Evolutionary conservation across 768 basidiomycete species (phyloP).

Genomic region (Trametes punicea): DNA sequence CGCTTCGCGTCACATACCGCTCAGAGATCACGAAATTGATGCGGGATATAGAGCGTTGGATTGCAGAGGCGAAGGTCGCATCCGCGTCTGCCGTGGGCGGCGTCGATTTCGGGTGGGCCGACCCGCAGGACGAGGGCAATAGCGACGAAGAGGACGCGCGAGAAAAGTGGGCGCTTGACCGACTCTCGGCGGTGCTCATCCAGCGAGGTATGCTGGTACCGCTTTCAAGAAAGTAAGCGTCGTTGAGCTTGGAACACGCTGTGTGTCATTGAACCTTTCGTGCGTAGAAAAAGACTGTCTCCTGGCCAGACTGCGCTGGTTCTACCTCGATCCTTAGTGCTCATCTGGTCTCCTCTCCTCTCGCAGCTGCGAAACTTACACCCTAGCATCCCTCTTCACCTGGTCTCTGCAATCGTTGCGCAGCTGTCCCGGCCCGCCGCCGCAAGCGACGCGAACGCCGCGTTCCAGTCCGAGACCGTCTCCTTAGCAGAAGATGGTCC

Average conservation of each 20-base stretch:
- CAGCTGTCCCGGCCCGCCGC: slow-evolving; percentile 26
- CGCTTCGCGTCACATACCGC: slow-evolving; percentile 49
- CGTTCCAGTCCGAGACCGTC: slow-evolving; percentile 12
- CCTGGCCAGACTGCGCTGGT: slow-evolving; percentile 34
- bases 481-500: slow-evolving; percentile 19
- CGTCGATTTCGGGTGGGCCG: slow-evolving; percentile 45
- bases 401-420: slow-evolving; percentile 46
- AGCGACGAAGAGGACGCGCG: slow-evolving; percentile 44
- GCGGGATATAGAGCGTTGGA: slow-evolving; percentile 73
- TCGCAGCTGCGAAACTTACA: slow-evolving; percentile 55
- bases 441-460: background rate
- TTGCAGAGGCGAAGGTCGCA: slow-evolving; percentile 67
- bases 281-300: slow-evolving; percentile 6
- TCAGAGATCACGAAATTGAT: slow-evolving; percentile 46
- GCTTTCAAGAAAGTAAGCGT: slow-evolving; percentile 71
- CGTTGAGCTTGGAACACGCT: background rate
- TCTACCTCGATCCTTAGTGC: slow-evolving; percentile 51
- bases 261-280: background rate
- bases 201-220: slow-evolving; percentile 79
- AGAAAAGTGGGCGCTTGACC: slow-evolving; percentile 67
- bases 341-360: slow-evolving; percentile 67
- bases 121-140: slow-evolving; percentile 26
- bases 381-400: slow-evolving; percentile 45
- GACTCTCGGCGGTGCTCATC: slow-evolving; percentile 61
- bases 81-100: slow-evolving; percentile 49